These are phyloP conservation scores for Cryphonectria parasitica DNA, from an alignment of 2,329 filamentous ascomycete species.

Conservation along the genomic window DNA sequence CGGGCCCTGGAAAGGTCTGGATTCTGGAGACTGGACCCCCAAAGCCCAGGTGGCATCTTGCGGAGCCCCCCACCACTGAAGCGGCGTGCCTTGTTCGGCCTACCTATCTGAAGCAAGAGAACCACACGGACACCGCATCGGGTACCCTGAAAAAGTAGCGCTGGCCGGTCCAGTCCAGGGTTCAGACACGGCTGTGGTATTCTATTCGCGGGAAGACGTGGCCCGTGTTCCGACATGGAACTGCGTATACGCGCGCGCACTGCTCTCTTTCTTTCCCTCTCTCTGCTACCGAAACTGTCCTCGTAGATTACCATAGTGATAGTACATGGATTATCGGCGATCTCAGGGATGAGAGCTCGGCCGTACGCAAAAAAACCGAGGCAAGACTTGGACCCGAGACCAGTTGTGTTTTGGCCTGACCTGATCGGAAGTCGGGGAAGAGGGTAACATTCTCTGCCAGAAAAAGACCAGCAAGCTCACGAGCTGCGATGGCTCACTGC, in stretches of 20 bases:
- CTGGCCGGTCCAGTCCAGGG: not conserved
- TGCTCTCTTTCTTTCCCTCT: constrained; percentile 4
- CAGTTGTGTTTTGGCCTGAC: constrained; percentile 16
- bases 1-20: constrained; percentile 3
- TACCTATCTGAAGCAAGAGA: constrained; percentile 7
- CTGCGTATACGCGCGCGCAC: constrained; percentile 14
- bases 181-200: constrained; percentile 5
- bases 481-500: not conserved
- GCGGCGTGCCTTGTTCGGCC: constrained; percentile 3
- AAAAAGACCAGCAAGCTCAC: constrained; percentile 19
- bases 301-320: not conserved
- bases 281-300: not conserved
- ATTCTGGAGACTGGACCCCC: constrained; percentile 11
- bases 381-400: constrained; percentile 17
- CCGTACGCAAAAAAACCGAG: constrained; percentile 21
- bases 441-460: constrained; percentile 20
- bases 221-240: constrained; percentile 20
- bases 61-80: constrained; percentile 14
- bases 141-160: constrained; percentile 3
- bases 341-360: constrained; percentile 23
- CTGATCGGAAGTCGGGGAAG: constrained; percentile 21
- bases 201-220: constrained; percentile 25
- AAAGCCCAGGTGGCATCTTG: constrained; percentile 19
- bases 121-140: not conserved
- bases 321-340: constrained; percentile 14